These are phyloP conservation scores for Aspergillus novofumigatus DNA, from an alignment of 2,329 filamentous ascomycete species.

Conservation along the genomic window DNA sequence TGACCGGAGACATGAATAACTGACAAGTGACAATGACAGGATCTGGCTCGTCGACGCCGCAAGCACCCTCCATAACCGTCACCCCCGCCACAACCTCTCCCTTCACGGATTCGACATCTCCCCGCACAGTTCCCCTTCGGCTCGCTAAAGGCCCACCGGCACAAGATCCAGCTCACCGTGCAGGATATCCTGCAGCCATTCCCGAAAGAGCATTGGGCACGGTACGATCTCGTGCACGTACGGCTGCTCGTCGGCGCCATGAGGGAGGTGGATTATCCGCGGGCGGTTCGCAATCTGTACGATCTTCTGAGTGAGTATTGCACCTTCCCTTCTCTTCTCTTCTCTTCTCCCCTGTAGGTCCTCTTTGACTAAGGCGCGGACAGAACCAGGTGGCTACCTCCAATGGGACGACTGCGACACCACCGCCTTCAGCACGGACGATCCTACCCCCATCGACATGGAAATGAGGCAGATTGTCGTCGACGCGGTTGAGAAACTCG, in stretches of 20 bases:
- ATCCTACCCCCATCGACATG: slow-evolving; percentile 3
- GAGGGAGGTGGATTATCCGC: slow-evolving; percentile 18
- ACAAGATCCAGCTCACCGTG: slow-evolving; percentile 15
- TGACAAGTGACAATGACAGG: too few relatives aligned
- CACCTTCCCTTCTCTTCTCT: too few relatives aligned
- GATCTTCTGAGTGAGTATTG: slow-evolving; percentile 27
- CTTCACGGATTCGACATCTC: slow-evolving; percentile 32
- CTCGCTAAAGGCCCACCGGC: neutral
- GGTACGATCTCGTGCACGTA: slow-evolving; percentile 31
- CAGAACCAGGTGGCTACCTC: slow-evolving; percentile 24
- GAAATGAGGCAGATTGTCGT: slow-evolving; percentile 7
- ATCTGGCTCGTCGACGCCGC: slow-evolving; percentile 20
- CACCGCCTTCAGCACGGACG: slow-evolving; percentile 13
- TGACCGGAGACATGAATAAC: too few relatives aligned
- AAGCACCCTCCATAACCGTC: slow-evolving; percentile 7
- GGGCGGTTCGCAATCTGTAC: slow-evolving; percentile 21
- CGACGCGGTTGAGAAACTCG: slow-evolving; percentile 12
- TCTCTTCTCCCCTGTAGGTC: too few relatives aligned
- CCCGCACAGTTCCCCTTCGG: slow-evolving; percentile 21
- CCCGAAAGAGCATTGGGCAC: slow-evolving; percentile 20
- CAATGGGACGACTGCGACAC: slow-evolving; percentile 27
- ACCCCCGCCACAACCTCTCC: slow-evolving; percentile 8
- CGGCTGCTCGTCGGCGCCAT: slow-evolving; percentile 25
- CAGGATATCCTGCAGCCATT: slow-evolving; percentile 26
- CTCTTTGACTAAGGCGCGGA: too few relatives aligned